Evolutionary conservation across 495 filamentous ascomycete species (phyloP).

Genomic region (Articulospora tetracladia): DNA sequence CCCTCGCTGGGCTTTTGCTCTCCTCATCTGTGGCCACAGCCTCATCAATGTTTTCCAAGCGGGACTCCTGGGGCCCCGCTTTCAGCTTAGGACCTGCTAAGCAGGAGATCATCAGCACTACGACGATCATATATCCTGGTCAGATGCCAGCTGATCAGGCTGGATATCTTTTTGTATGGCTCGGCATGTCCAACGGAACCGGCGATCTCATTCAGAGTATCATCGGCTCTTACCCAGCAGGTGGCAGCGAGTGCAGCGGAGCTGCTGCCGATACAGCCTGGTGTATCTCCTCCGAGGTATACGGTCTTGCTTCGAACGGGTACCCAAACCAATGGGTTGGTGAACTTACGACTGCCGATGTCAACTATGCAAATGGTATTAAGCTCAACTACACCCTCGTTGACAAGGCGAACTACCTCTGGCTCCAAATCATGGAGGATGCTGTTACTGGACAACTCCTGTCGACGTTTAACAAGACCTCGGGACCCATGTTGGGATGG

Average conservation of each 20-base stretch:
- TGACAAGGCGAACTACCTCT: neutral
- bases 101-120: slow-evolving; percentile 35
- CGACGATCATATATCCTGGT: slow-evolving; percentile 39
- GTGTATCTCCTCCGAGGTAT: slow-evolving; percentile 29
- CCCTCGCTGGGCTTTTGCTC: neutral
- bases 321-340: neutral
- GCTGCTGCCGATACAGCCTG: slow-evolving; percentile 26
- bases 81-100: slow-evolving; percentile 39
- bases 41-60: neutral
- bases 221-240: slow-evolving; percentile 10
- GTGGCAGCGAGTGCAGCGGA: slow-evolving; percentile 19
- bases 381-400: neutral
- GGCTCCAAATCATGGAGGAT: slow-evolving; percentile 31
- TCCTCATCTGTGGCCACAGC: neutral
- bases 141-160: slow-evolving; percentile 33
- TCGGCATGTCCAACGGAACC: slow-evolving; percentile 42
- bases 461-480: slow-evolving; percentile 28
- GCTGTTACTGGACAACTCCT: slow-evolving; percentile 29
- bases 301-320: neutral
- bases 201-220: slow-evolving; percentile 38
- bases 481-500: slow-evolving; percentile 27
- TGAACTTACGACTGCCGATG: neutral
- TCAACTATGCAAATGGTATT: neutral
- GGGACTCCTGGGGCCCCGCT: slow-evolving; percentile 35
- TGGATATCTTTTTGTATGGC: slow-evolving; percentile 39